Evolutionary conservation across 2,329 filamentous ascomycete species (phyloP).

Genomic region (Magnaporthiopsis rhizophila): DNA sequence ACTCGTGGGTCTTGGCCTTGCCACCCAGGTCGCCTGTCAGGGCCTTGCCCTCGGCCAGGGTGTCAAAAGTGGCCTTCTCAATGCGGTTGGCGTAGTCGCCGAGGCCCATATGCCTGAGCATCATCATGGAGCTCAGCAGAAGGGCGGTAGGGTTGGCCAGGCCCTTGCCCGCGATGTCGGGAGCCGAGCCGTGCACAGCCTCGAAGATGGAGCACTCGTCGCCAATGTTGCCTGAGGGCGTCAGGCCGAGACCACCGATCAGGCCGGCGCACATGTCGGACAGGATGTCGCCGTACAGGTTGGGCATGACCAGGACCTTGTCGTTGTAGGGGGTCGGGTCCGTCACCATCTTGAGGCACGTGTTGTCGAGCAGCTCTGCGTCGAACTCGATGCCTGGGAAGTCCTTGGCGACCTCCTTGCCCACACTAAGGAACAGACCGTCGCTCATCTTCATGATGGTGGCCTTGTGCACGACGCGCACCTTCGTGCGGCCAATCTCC

Average conservation of each 20-base stretch:
- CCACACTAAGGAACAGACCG: slow-evolving; percentile 91
- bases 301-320: slow-evolving; percentile 97
- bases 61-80: slow-evolving; percentile 91
- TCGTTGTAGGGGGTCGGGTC: slow-evolving; percentile 96
- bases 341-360: slow-evolving; percentile 97
- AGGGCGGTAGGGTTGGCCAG: slow-evolving; percentile 97
- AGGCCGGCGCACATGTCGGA: slow-evolving; percentile 99
- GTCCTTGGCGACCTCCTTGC: slow-evolving; percentile 81
- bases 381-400: slow-evolving; percentile 96
- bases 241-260: slow-evolving; percentile 94
- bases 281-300: slow-evolving; percentile 98
- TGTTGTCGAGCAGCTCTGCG: slow-evolving; percentile 97
- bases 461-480: slow-evolving; percentile 97
- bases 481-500: slow-evolving; percentile 89
- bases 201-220: slow-evolving; percentile 99
- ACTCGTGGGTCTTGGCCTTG: slow-evolving; percentile 93
- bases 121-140: slow-evolving; percentile 95
- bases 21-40: slow-evolving; percentile 95
- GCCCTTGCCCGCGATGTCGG: slow-evolving; percentile 66
- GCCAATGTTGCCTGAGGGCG: slow-evolving; percentile 96
- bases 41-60: slow-evolving; percentile 89
- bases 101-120: slow-evolving; percentile 97
- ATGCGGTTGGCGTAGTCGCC: slow-evolving; percentile 77
- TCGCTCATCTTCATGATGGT: slow-evolving; percentile 99
- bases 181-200: slow-evolving; percentile 76